phyloP scores from a whole-genome alignment of 192 early-diverging fungal genomes.

The Funneliformis mosseae region DNA sequence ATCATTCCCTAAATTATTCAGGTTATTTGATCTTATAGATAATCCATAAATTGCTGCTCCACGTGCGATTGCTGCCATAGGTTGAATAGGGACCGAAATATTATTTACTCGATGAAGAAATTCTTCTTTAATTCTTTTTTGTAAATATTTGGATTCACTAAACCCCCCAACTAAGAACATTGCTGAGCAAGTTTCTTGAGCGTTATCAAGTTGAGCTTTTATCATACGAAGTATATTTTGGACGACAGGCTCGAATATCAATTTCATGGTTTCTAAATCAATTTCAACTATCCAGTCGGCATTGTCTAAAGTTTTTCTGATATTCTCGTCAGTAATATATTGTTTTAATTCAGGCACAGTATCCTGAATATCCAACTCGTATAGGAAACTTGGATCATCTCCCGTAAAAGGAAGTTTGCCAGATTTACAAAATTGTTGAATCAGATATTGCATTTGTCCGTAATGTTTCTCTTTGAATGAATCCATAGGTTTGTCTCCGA shows the following conservation, averaged over 20 bases:
- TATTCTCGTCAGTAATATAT: background rate
- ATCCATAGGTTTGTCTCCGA: background rate
- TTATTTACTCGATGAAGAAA: constrained; percentile 44
- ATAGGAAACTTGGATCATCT: background rate
- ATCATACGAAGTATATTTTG: constrained; percentile 54
- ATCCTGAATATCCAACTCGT: background rate
- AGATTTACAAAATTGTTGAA: background rate
- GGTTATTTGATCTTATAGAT: constrained; percentile 23
- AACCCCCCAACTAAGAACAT: constrained; percentile 61
- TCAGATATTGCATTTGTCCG: constrained; percentile 15
- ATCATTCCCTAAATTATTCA: constrained; percentile 45
- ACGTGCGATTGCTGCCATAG: constrained; percentile 53
- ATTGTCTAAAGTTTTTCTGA: constrained; percentile 41
- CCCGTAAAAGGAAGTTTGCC: background rate
- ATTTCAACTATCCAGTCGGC: constrained; percentile 47
- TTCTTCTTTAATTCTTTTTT: constrained; percentile 50
- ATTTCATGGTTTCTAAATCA: constrained; percentile 44
- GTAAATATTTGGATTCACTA: constrained; percentile 54
- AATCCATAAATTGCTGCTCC: constrained; percentile 30
- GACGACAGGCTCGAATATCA: constrained; percentile 61
- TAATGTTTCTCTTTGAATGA: background rate
- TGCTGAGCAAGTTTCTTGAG: constrained; percentile 45
- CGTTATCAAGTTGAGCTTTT: constrained; percentile 51
- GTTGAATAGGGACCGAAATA: constrained; percentile 52
- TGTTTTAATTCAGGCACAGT: background rate